phyloP scores from a whole-genome alignment of 257 asterid species.

The Asclepias syriaca region DNA sequence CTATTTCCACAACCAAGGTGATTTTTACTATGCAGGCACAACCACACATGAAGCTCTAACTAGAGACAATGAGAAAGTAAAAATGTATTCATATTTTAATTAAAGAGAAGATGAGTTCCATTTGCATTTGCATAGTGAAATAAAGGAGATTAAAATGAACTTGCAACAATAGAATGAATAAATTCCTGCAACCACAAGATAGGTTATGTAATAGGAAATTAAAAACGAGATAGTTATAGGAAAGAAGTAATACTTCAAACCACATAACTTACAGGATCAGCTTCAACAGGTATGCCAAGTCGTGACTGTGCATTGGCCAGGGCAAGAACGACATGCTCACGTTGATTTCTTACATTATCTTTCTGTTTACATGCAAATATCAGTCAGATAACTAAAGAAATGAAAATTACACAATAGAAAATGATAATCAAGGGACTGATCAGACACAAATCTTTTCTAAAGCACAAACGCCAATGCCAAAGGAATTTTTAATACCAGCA shows the following conservation, averaged over 20 bases:
- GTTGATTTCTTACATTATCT: slow-evolving; percentile 91
- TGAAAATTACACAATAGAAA: slow-evolving; percentile 1
- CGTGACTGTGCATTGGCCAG: slow-evolving; percentile 89
- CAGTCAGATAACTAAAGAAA: slow-evolving; percentile 13
- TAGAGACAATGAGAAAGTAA: neutral
- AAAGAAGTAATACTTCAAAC: neutral
- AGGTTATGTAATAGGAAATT: neutral
- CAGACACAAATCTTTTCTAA: neutral
- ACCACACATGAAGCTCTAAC: neutral
- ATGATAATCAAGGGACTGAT: neutral
- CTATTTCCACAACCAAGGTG: neutral
- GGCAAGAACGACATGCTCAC: slow-evolving; percentile 81
- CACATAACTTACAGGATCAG: slow-evolving; percentile 48
- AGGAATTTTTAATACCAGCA: neutral
- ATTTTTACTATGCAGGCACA: neutral
- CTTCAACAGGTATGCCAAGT: slow-evolving; percentile 60
- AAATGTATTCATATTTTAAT: neutral
- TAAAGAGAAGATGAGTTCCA: neutral
- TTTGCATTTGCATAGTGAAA: neutral
- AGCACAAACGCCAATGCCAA: neutral
- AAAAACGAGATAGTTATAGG: neutral
- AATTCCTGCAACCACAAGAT: neutral
- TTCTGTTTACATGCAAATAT: slow-evolving; percentile 47
- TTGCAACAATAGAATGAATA: neutral
- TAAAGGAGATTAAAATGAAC: neutral